These are phyloP conservation scores for Pseudomonodictys pantanalensis DNA, from an alignment of 495 filamentous ascomycete genomes.

Conservation along the genomic window DNA sequence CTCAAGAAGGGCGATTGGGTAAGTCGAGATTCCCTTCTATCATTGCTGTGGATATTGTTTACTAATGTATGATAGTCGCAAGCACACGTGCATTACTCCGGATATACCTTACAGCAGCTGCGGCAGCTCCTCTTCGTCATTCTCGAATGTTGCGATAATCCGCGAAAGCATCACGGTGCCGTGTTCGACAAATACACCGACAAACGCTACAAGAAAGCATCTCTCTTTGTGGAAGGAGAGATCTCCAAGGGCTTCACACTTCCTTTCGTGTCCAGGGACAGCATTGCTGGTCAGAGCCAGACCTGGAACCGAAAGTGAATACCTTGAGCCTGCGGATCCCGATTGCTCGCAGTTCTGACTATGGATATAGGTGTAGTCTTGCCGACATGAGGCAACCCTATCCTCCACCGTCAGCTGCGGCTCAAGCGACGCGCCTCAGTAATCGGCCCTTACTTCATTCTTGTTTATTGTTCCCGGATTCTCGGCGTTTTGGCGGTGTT, in stretches of 20 bases:
- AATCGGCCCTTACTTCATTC: slow-evolving; percentile 13
- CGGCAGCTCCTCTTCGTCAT: slow-evolving; percentile 71
- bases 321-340: slow-evolving; percentile 1
- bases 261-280: slow-evolving; percentile 37
- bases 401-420: not conserved
- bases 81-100: slow-evolving; percentile 85
- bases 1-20: slow-evolving; percentile 90
- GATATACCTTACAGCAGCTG: slow-evolving; percentile 84
- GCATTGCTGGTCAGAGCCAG: slow-evolving; percentile 23
- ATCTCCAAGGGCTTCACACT: slow-evolving; percentile 55
- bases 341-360: slow-evolving; percentile 1
- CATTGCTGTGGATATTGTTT: not conserved
- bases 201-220: slow-evolving; percentile 75
- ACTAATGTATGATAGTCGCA: slow-evolving; percentile 56
- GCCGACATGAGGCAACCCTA: not conserved
- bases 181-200: slow-evolving; percentile 90
- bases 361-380: not conserved
- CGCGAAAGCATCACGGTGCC: slow-evolving; percentile 73
- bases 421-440: not conserved
- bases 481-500: slow-evolving; percentile 16
- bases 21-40: slow-evolving; percentile 44
- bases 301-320: slow-evolving; percentile 34
- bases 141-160: slow-evolving; percentile 80
- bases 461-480: slow-evolving; percentile 30
- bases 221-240: slow-evolving; percentile 73